Conservation (phyloP, 2,329 filamentous ascomycete genomes). For the Penicillium sp. region DNA sequence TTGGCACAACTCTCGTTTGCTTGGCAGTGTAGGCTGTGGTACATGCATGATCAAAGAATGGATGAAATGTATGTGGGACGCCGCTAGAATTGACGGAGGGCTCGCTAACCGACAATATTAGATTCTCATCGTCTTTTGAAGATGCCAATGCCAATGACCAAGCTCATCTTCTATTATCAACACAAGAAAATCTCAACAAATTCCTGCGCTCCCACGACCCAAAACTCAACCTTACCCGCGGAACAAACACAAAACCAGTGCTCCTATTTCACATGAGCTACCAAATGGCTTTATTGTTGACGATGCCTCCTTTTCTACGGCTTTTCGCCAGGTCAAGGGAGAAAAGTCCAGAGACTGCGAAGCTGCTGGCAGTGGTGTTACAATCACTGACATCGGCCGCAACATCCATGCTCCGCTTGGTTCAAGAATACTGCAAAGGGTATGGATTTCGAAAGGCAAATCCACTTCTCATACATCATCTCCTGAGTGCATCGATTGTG, state of each 20-base stretch:
- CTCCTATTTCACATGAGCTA: slow-evolving; percentile 12
- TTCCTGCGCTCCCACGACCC: not conserved
- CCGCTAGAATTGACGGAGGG: not conserved
- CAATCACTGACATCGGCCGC: slow-evolving; percentile 7
- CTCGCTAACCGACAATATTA: not conserved
- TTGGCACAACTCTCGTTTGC: slow-evolving; percentile 5
- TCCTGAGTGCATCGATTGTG: slow-evolving; percentile 8
- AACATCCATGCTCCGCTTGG: slow-evolving; percentile 7
- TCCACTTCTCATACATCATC: slow-evolving; percentile 8
- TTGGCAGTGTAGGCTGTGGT: slow-evolving; percentile 12
- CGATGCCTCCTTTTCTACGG: slow-evolving; percentile 8
- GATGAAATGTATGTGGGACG: slow-evolving; percentile 3
- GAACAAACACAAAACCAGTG: not conserved
- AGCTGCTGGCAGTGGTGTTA: slow-evolving; percentile 2
- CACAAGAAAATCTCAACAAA: not conserved
- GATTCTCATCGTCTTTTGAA: slow-evolving; percentile 9
- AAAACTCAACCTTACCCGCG: not conserved
- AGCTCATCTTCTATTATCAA: slow-evolving; percentile 3
- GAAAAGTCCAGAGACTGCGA: not conserved
- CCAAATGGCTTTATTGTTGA: slow-evolving; percentile 9
- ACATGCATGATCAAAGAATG: slow-evolving; percentile 11
- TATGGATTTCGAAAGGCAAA: slow-evolving; percentile 6
- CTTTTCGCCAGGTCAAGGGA: not conserved
- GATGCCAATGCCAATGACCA: not conserved
- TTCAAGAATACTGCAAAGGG: not conserved